phyloP scores from a whole-genome alignment of 2,329 filamentous ascomycete genomes.

The Venturia oleaginea region DNA sequence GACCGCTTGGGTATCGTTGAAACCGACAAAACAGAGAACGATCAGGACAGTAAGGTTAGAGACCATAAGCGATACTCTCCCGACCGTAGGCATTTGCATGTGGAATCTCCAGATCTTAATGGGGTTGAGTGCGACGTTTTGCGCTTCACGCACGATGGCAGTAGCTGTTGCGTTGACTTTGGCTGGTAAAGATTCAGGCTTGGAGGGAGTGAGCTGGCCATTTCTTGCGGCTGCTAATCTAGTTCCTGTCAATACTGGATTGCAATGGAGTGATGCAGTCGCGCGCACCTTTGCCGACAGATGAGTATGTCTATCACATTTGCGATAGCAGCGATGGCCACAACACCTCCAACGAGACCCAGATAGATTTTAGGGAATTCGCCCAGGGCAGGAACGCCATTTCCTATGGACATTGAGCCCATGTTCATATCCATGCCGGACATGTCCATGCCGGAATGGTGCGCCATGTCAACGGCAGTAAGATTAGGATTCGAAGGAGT shows the following conservation, averaged over 20 bases:
- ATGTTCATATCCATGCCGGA: constrained; percentile 20
- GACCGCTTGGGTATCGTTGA: constrained; percentile 38
- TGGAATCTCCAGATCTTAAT: constrained; percentile 26
- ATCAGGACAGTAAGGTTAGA: constrained; percentile 43
- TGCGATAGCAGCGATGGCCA: constrained; percentile 35
- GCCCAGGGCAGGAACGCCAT: constrained; percentile 35
- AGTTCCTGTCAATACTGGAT: background rate
- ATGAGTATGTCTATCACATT: constrained; percentile 41
- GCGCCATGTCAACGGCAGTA: constrained; percentile 22
- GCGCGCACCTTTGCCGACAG: constrained; percentile 39
- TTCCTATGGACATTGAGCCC: constrained; percentile 34
- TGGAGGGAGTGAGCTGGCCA: constrained; percentile 37
- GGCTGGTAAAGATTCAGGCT: constrained; percentile 42
- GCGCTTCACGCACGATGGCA: constrained; percentile 45
- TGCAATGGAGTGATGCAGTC: background rate
- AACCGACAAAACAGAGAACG: constrained; percentile 47
- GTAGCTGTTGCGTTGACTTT: constrained; percentile 43
- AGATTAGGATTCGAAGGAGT: constrained; percentile 18
- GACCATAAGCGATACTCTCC: constrained; percentile 30
- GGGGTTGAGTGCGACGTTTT: constrained; percentile 36
- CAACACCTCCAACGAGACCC: constrained; percentile 38
- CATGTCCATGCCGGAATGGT: too few species aligned
- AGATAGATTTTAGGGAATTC: constrained; percentile 46
- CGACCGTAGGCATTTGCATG: constrained; percentile 32
- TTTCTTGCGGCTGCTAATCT: constrained; percentile 38